These are phyloP conservation scores for Pseudisothecium myosuroides DNA, from an alignment of 225 moss, liverwort and hornwort species.

Conservation along the genomic window DNA sequence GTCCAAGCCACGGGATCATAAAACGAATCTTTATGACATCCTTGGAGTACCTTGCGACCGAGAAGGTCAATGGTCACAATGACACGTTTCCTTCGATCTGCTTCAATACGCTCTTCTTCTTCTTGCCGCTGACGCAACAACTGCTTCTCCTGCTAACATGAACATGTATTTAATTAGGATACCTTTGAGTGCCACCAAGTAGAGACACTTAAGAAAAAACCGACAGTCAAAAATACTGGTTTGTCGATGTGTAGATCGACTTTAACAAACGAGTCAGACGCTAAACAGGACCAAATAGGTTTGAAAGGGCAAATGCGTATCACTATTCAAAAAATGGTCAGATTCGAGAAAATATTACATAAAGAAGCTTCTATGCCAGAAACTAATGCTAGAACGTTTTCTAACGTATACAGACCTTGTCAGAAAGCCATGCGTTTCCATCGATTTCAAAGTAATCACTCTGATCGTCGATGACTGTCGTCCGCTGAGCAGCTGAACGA, in stretches of 20 bases:
- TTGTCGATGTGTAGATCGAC: neutral
- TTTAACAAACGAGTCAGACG: neutral
- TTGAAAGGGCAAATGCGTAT: neutral
- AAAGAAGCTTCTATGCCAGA: neutral
- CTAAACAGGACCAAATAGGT: neutral
- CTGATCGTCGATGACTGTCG: slow-evolving; percentile 89
- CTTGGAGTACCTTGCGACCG: slow-evolving; percentile 73
- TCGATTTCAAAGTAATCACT: slow-evolving; percentile 95
- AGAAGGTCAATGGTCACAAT: slow-evolving; percentile 87
- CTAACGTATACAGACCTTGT: slow-evolving; percentile 37
- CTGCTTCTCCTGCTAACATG: slow-evolving; percentile 59
- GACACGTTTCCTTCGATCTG: slow-evolving; percentile 76
- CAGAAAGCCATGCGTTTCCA: slow-evolving; percentile 85
- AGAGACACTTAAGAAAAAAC: neutral
- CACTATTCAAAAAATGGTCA: neutral
- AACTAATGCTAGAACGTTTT: neutral
- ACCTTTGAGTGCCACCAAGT: neutral
- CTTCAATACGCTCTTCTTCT: slow-evolving; percentile 69
- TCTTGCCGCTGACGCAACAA: slow-evolving; percentile 59
- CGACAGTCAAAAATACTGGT: neutral
- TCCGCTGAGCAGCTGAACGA: slow-evolving; percentile 71
- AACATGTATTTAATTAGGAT: neutral
- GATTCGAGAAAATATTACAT: neutral
- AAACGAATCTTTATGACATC: neutral
- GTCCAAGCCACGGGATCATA: neutral